phyloP scores from a whole-genome alignment of 148 eudicot species.

The Gaultheria prostrata region DNA sequence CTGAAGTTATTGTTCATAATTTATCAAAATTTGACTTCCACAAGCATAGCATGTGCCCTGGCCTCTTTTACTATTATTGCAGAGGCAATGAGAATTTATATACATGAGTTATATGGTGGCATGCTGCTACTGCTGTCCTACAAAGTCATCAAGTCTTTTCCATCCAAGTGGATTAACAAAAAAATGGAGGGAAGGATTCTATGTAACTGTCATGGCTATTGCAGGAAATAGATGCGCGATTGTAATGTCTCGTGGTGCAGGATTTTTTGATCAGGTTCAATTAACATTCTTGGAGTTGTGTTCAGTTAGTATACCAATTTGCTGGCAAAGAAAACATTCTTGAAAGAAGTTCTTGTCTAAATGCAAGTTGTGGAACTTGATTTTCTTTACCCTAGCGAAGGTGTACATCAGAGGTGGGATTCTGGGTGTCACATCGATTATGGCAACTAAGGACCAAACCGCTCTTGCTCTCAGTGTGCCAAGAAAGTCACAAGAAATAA shows the following conservation, averaged over 20 bases:
- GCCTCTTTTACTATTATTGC: too few species aligned
- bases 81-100: too few species aligned
- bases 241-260: constrained; percentile 94
- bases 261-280: constrained; percentile 75
- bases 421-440: constrained; percentile 80
- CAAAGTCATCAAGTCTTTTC: constrained; percentile 92
- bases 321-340: not conserved
- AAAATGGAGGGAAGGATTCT: constrained; percentile 95
- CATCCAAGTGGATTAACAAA: constrained; percentile 92
- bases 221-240: constrained; percentile 88
- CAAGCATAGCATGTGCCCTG: too few species aligned
- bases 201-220: constrained; percentile 91
- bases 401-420: constrained; percentile 93
- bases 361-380: constrained; percentile 91
- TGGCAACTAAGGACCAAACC: constrained; percentile 82
- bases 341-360: not conserved
- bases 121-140: constrained; percentile 94
- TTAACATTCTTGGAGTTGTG: constrained; percentile 2
- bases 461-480: constrained; percentile 82
- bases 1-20: too few species aligned
- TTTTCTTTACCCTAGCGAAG: constrained; percentile 96
- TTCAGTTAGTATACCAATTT: not conserved
- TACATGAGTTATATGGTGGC: too few species aligned
- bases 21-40: too few species aligned
- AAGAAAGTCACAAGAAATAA: constrained; percentile 21